phyloP scores from a whole-genome alignment of 495 filamentous ascomycete species.

The Penicillium chermesinum region DNA sequence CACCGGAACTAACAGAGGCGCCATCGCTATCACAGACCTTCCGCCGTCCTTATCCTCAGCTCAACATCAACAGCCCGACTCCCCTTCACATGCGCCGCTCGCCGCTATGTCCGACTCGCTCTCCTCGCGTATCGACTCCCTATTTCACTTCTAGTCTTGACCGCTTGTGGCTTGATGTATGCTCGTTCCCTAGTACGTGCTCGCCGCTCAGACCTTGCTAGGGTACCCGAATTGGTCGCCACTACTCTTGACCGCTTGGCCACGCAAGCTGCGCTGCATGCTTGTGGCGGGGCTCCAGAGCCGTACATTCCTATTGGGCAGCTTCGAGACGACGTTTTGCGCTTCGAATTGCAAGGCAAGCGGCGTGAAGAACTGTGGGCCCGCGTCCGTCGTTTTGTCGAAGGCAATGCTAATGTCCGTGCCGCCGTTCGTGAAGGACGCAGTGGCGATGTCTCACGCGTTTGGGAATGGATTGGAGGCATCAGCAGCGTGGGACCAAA shows the following conservation, averaged over 20 bases:
- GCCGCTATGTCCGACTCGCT: slow-evolving; percentile 83
- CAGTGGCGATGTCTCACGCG: slow-evolving; percentile 78
- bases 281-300: slow-evolving; percentile 61
- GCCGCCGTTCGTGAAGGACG: slow-evolving; percentile 75
- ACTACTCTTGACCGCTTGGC: slow-evolving; percentile 77
- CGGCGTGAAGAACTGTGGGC: slow-evolving; percentile 76
- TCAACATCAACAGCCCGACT: slow-evolving; percentile 78
- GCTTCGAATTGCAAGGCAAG: slow-evolving; percentile 69
- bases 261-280: slow-evolving; percentile 70
- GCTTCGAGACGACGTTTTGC: slow-evolving; percentile 83
- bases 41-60: slow-evolving; percentile 52
- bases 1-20: slow-evolving; percentile 71
- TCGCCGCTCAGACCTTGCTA: slow-evolving; percentile 57
- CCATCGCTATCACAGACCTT: slow-evolving; percentile 63
- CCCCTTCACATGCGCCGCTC: slow-evolving; percentile 81
- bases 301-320: slow-evolving; percentile 80
- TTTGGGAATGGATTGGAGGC: slow-evolving; percentile 97
- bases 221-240: slow-evolving; percentile 74
- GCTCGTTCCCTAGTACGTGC: slow-evolving; percentile 50
- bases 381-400: slow-evolving; percentile 74
- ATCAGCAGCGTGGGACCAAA: slow-evolving; percentile 34
- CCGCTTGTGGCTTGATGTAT: slow-evolving; percentile 49
- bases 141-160: slow-evolving; percentile 66
- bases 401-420: slow-evolving; percentile 88
- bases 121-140: slow-evolving; percentile 92